A percentile compares a stretch with the other conserved stretches of the same genome.
Evolutionary conservation across 2,329 filamentous ascomycete species (phyloP).

Genomic region (Diaporthe sp.): DNA sequence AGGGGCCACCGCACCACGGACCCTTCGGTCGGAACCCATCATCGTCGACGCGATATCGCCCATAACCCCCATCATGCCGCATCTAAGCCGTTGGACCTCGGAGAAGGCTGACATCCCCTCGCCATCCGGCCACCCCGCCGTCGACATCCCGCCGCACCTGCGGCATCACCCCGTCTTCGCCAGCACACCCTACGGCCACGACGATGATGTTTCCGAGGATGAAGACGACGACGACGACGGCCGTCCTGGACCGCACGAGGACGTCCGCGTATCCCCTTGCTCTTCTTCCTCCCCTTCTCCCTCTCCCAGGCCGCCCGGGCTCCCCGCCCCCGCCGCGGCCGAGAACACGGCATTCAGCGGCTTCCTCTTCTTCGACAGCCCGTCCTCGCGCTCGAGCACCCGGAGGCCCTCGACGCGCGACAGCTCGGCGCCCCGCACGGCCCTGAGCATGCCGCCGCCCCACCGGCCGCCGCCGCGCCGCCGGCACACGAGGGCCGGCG

Average conservation of each 20-base stretch:
- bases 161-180: neutral
- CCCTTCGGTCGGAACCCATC: constrained; percentile 16
- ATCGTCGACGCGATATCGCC: constrained; percentile 2
- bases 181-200: neutral
- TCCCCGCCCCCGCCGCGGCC: neutral
- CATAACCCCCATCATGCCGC: neutral
- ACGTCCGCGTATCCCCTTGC: neutral
- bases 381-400: constrained; percentile 18
- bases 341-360: no score
- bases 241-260: no score
- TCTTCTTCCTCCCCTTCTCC: neutral
- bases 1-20: neutral
- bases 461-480: neutral
- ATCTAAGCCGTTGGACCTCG: constrained; percentile 27
- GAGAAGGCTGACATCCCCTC: constrained; percentile 23
- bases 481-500: constrained; percentile 6
- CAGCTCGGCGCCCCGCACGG: constrained; percentile 25
- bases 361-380: constrained; percentile 12
- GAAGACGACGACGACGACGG: neutral
- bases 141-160: neutral
- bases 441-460: constrained; percentile 4
- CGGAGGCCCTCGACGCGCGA: constrained; percentile 18
- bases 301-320: neutral
- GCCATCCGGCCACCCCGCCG: constrained; percentile 10
- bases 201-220: neutral